A percentile compares a stretch with the other conserved stretches of the same genome.
Conservation (phyloP, 495 filamentous ascomycete species). For the Friedmanniomyces simplex region DNA sequence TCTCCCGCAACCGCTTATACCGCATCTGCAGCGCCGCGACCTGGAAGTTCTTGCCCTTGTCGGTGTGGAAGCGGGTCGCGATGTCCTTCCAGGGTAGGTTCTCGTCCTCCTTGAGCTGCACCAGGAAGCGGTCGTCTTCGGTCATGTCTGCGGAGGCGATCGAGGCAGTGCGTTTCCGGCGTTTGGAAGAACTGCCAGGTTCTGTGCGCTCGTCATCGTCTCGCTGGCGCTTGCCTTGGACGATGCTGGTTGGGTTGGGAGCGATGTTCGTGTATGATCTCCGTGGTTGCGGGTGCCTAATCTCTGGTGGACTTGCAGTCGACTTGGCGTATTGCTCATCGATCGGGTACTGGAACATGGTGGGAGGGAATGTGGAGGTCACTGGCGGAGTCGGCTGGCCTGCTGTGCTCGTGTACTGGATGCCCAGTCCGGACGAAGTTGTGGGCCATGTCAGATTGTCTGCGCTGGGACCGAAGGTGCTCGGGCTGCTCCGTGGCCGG, state of each 20-base stretch:
- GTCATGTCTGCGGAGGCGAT: conserved; percentile 31
- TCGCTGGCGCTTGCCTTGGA: conserved; percentile 22
- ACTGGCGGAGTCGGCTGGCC: conserved; percentile 21
- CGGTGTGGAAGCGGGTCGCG: conserved; percentile 50
- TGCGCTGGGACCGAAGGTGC: conserved; percentile 28
- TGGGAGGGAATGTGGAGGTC: conserved; percentile 12
- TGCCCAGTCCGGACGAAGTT: conserved; percentile 25
- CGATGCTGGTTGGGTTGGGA: conserved; percentile 22
- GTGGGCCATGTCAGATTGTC: conserved; percentile 26
- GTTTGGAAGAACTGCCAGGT: conserved; percentile 12
- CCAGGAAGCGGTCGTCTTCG: conserved; percentile 58
- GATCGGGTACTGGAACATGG: conserved; percentile 11
- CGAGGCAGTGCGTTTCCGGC: conserved; percentile 26
- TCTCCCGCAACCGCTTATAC: conserved; percentile 53
- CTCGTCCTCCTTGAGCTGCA: conserved; percentile 57
- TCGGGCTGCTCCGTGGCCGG: conserved; percentile 31
- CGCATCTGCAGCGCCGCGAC: conserved; percentile 68
- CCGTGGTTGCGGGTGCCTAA: conserved; percentile 27
- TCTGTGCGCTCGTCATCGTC: conserved; percentile 25
- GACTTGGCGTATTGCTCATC: conserved; percentile 14
- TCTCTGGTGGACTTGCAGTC: conserved; percentile 20
- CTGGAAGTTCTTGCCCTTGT: conserved; percentile 52
- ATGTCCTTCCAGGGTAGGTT: conserved; percentile 61
- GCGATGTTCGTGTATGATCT: conserved; percentile 28
- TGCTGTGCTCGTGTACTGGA: conserved; percentile 23